A percentile compares a stretch with the other conserved stretches of the same genome.
These are phyloP conservation scores for Aspergillus awamori DNA, from an alignment of 2,329 filamentous ascomycete species.

Conservation along the genomic window DNA sequence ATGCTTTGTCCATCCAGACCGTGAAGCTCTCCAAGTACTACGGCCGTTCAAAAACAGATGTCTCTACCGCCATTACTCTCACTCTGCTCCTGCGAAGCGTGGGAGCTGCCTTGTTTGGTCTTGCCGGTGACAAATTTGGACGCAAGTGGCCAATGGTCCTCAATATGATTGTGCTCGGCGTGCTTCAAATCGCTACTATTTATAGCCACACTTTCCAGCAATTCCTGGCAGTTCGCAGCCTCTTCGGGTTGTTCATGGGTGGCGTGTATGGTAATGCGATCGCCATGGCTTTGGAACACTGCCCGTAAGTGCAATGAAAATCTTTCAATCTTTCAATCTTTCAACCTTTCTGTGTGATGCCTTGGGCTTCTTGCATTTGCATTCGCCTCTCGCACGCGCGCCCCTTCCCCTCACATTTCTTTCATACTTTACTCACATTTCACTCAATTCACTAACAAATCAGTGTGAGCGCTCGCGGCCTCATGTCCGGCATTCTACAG, in stretches of 20 bases:
- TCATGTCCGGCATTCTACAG: slow-evolving; percentile 81
- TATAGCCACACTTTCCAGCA: slow-evolving; percentile 72
- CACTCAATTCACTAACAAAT: background rate
- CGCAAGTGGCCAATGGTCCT: slow-evolving; percentile 79
- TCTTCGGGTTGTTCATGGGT: slow-evolving; percentile 80
- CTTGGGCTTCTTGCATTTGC: background rate
- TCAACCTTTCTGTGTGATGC: background rate
- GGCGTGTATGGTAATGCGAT: slow-evolving; percentile 79
- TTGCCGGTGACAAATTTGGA: slow-evolving; percentile 77
- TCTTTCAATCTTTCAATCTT: too few relatives aligned
- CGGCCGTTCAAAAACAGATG: slow-evolving; percentile 64
- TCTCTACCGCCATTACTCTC: slow-evolving; percentile 64
- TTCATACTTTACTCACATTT: too few relatives aligned
- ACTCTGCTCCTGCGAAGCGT: slow-evolving; percentile 74
- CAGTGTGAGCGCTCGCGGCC: slow-evolving; percentile 66
- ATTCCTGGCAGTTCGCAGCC: slow-evolving; percentile 72
- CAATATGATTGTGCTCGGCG: slow-evolving; percentile 73
- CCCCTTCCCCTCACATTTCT: too few relatives aligned
- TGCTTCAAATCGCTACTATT: slow-evolving; percentile 76
- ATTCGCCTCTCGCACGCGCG: background rate
- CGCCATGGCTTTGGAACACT: slow-evolving; percentile 76
- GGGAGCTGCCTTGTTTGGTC: slow-evolving; percentile 74
- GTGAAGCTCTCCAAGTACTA: slow-evolving; percentile 68
- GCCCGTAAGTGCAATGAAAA: slow-evolving; percentile 48
- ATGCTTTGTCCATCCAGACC: slow-evolving; percentile 77